These are phyloP conservation scores for Strobilomyces confusus DNA, from an alignment of 768 basidiomycete genomes.

Conservation along the genomic window DNA sequence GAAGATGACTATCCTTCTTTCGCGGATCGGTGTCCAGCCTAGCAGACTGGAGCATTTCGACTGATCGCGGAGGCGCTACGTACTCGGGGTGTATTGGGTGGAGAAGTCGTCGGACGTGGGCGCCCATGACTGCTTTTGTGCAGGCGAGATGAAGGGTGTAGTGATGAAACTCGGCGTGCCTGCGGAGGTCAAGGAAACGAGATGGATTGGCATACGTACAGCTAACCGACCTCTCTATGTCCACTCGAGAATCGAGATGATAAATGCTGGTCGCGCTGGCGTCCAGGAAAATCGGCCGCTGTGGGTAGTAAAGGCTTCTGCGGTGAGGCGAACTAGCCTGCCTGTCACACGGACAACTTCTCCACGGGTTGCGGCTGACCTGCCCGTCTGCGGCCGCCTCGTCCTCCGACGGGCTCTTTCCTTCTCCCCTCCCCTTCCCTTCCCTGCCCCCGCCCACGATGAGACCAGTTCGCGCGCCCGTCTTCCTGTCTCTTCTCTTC, in stretches of 20 bases:
- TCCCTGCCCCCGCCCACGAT: slow-evolving; percentile 10
- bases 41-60: slow-evolving; percentile 52
- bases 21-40: slow-evolving; percentile 41
- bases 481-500: slow-evolving; percentile 22
- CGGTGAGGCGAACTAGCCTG: background rate
- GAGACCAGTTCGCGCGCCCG: background rate
- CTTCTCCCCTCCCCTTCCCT: background rate
- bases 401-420: slow-evolving; percentile 1
- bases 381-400: slow-evolving; percentile 4
- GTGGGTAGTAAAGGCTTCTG: background rate
- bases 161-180: slow-evolving; percentile 18
- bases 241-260: slow-evolving; percentile 1
- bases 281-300: background rate
- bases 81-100: background rate
- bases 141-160: background rate
- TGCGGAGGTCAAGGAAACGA: slow-evolving; percentile 15
- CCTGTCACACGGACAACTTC: slow-evolving; percentile 16
- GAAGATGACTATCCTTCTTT: slow-evolving; percentile 42
- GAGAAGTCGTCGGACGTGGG: background rate
- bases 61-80: background rate
- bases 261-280: background rate
- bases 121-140: background rate
- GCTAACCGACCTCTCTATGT: slow-evolving; percentile 4
- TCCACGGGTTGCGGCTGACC: slow-evolving; percentile 30
- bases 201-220: background rate